Conservation (phyloP, 108 stramenopile genomes). For the Cylindrotheca closterium region DNA sequence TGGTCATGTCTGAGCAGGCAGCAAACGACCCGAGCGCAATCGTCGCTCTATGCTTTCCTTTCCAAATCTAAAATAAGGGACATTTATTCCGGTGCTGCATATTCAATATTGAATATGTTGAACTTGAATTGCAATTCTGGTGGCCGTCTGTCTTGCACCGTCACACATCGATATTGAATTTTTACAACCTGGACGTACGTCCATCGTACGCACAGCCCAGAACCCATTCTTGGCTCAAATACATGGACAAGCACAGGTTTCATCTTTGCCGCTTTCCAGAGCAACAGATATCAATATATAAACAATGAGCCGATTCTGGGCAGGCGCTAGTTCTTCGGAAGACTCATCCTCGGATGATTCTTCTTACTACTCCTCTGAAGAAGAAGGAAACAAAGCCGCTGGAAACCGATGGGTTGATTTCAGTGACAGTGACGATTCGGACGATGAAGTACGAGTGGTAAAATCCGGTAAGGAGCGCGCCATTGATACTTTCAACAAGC, state of each 20-base stretch:
- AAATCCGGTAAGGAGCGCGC: constrained; percentile 92
- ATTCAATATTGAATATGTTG: too few relatives aligned
- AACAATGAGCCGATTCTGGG: constrained; percentile 68
- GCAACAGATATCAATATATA: too few relatives aligned
- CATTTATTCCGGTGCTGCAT: too few relatives aligned
- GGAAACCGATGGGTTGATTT: constrained; percentile 51
- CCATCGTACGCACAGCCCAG: too few relatives aligned
- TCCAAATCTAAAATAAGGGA: too few relatives aligned
- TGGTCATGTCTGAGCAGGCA: too few relatives aligned
- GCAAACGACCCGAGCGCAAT: too few relatives aligned
- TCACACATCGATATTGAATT: too few relatives aligned
- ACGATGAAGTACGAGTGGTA: constrained; percentile 95
- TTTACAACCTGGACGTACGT: too few relatives aligned
- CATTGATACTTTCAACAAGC: constrained; percentile 81
- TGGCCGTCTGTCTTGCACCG: too few relatives aligned
- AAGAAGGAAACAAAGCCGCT: constrained; percentile 20
- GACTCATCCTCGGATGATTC: constrained; percentile 24
- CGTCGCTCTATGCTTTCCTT: too few relatives aligned
- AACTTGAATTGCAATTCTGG: too few relatives aligned
- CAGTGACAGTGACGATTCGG: constrained; percentile 60
- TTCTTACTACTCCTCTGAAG: constrained; percentile 25
- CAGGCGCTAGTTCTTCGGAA: constrained; percentile 32
- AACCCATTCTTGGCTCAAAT: constrained; percentile 87
- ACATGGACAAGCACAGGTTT: constrained; percentile 77
- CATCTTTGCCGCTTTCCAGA: constrained; percentile 58